Percentiles rank a stretch among this genome's conserved stretches.
These are phyloP conservation scores for Colletotrichum echinochloae DNA, from an alignment of 2,329 filamentous ascomycete genomes.

Conservation along the genomic window DNA sequence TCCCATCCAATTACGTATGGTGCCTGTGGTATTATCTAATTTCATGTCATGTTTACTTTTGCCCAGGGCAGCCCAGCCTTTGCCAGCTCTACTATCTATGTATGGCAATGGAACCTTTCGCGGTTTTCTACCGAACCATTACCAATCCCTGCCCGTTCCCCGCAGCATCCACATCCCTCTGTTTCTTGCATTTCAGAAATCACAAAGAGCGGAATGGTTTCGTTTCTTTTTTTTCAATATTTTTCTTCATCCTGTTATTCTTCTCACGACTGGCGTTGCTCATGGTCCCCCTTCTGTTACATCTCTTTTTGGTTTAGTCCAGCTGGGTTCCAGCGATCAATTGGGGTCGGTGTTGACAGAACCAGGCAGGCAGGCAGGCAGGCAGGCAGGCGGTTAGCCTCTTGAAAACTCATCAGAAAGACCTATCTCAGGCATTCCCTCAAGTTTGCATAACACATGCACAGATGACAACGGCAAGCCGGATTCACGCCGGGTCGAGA, in stretches of 20 bases:
- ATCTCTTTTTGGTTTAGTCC: background rate
- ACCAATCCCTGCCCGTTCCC: background rate
- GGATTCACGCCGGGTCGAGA: too few relatives aligned
- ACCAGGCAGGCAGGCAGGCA: background rate
- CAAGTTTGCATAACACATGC: too few relatives aligned
- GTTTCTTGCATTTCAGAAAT: background rate
- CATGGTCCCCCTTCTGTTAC: background rate
- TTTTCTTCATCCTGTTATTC: background rate
- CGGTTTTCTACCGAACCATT: background rate
- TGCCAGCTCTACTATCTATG: background rate
- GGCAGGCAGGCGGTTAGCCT: background rate
- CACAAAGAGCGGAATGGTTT: background rate
- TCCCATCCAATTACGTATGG: background rate
- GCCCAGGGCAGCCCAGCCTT: background rate
- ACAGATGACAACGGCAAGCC: background rate
- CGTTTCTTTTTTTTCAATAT: background rate
- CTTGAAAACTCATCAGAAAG: background rate
- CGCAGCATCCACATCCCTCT: background rate
- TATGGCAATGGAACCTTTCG: background rate
- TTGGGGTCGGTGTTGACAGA: background rate
- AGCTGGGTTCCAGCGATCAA: background rate
- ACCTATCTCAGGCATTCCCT: background rate
- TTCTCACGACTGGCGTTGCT: background rate
- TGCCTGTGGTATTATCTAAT: background rate
- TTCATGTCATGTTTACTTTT: background rate